phyloP scores from a whole-genome alignment of 768 basidiomycete species.

The Boletus pseudo-olivaceus region DNA sequence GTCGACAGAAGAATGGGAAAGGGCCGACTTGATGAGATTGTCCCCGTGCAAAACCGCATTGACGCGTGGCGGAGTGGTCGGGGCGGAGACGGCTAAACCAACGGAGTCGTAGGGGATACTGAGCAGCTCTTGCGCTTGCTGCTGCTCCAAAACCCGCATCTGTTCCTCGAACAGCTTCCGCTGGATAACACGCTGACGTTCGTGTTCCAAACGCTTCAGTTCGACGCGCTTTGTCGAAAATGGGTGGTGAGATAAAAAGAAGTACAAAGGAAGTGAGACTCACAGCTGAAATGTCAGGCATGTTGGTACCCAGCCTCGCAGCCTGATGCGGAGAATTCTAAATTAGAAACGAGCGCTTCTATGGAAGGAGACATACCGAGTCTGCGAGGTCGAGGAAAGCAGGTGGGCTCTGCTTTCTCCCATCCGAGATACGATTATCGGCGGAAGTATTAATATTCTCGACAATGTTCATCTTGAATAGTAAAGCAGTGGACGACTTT shows the following conservation, averaged over 20 bases:
- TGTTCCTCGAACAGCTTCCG: constrained; percentile 94
- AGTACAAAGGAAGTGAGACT: constrained; percentile 31
- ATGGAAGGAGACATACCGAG: constrained; percentile 57
- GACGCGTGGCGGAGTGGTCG: constrained; percentile 82
- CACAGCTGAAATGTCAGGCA: constrained; percentile 83
- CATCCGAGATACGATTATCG: constrained; percentile 69
- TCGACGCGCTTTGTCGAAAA: constrained; percentile 65
- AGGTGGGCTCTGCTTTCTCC: constrained; percentile 82
- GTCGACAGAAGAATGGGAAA: constrained; percentile 54
- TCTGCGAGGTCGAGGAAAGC: constrained; percentile 93
- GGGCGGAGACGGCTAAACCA: constrained; percentile 78
- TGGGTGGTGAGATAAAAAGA: constrained; percentile 3
- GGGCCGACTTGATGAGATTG: constrained; percentile 38
- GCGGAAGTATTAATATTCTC: constrained; percentile 70
- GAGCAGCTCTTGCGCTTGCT: constrained; percentile 85
- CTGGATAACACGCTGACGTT: constrained; percentile 82
- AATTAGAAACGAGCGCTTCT: constrained; percentile 6
- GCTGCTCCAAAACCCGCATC: constrained; percentile 89
- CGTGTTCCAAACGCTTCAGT: constrained; percentile 81
- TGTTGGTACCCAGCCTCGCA: constrained; percentile 80
- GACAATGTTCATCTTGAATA: constrained; percentile 63
- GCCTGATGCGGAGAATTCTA: constrained; percentile 42
- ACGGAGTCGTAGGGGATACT: constrained; percentile 65
- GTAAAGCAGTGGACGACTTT: constrained; percentile 45
- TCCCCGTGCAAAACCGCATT: constrained; percentile 67